phyloP scores from a whole-genome alignment of 331 rosid species.

The Prunus yedoensis region DNA sequence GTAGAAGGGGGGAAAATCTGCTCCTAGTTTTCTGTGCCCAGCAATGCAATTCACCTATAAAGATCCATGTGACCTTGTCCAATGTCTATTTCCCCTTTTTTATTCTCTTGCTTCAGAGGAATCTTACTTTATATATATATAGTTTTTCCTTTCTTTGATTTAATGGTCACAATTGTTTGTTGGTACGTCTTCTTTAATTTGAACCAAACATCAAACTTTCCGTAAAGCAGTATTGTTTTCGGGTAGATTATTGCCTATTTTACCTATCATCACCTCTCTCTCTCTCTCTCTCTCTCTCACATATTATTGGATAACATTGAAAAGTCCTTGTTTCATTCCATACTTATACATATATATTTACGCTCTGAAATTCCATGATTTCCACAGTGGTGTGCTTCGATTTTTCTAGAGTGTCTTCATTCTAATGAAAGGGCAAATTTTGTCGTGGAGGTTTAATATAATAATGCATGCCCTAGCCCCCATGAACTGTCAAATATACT shows the following conservation, averaged over 20 bases:
- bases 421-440: slow-evolving; percentile 8
- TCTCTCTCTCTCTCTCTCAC: neutral
- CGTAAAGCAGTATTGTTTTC: slow-evolving; percentile 3
- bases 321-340: slow-evolving; percentile 3
- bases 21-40: slow-evolving; percentile 46
- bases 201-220: slow-evolving; percentile 35
- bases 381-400: neutral
- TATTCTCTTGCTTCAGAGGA: slow-evolving; percentile 14
- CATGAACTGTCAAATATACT: too few species aligned
- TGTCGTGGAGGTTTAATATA: slow-evolving; percentile 5
- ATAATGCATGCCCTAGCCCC: neutral
- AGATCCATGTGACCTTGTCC: slow-evolving; percentile 48
- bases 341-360: neutral
- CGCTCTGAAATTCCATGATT: slow-evolving; percentile 7
- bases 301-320: slow-evolving; percentile 1
- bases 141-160: slow-evolving; percentile 1
- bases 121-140: slow-evolving; percentile 18
- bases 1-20: neutral
- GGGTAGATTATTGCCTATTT: slow-evolving; percentile 3
- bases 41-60: slow-evolving; percentile 6
- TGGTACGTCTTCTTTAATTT: slow-evolving; percentile 32
- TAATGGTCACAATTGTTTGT: slow-evolving; percentile 17
- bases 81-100: slow-evolving; percentile 18
- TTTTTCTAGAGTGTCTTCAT: neutral
- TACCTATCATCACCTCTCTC: slow-evolving; percentile 1